Evolutionary conservation across 805 yeast species (phyloP).

Genomic region (Barnettozyma pratensis): DNA sequence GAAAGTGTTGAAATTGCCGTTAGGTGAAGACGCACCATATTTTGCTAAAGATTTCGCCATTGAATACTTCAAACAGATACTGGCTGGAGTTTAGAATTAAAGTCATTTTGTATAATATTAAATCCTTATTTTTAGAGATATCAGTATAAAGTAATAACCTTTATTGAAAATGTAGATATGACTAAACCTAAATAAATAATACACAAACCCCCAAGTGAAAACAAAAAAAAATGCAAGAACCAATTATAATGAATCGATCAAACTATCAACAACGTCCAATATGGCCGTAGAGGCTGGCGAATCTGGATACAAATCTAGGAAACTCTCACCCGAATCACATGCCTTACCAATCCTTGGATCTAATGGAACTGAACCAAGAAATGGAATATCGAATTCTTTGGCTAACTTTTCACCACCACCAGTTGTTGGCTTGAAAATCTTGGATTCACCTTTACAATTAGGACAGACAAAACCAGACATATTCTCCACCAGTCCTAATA

Average conservation of each 20-base stretch:
- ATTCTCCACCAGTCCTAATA: constrained; percentile 90
- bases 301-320: constrained; percentile 78
- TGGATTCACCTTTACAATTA: constrained; percentile 81
- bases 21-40: constrained; percentile 33
- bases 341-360: constrained; percentile 92
- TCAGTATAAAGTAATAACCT: background rate
- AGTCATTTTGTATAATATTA: background rate
- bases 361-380: constrained; percentile 87
- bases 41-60: constrained; percentile 10
- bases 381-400: constrained; percentile 69
- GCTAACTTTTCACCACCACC: constrained; percentile 93
- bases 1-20: constrained; percentile 33
- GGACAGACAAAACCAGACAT: constrained; percentile 99
- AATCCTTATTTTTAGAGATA: too few relatives aligned
- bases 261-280: constrained; percentile 70
- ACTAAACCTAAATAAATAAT: background rate
- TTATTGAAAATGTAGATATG: background rate
- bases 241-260: constrained; percentile 42
- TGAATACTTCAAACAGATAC: constrained; percentile 7
- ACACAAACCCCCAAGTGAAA: background rate
- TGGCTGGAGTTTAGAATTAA: constrained; percentile 4
- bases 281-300: constrained; percentile 91
- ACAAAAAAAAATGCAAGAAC: too few relatives aligned
- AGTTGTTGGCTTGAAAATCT: constrained; percentile 90
- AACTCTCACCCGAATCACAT: constrained; percentile 83